Conservation (phyloP, 495 filamentous ascomycete species). For the Penicillium lividum region DNA sequence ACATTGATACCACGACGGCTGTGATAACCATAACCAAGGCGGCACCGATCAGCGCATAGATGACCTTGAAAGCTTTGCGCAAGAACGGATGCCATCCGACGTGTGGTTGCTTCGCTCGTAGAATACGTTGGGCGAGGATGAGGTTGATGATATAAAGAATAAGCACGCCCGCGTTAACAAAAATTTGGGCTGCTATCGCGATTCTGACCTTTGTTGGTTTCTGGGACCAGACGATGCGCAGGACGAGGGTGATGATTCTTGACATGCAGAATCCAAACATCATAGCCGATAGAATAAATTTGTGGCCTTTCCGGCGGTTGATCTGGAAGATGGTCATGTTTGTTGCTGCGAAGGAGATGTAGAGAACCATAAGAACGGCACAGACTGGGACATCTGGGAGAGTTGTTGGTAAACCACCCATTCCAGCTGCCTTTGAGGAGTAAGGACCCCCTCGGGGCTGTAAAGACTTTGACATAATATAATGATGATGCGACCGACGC, state of each 20-base stretch:
- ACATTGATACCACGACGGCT: constrained; percentile 63
- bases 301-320: constrained; percentile 60
- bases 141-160: constrained; percentile 82
- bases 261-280: constrained; percentile 81
- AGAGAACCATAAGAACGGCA: constrained; percentile 65
- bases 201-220: constrained; percentile 49
- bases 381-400: constrained; percentile 64
- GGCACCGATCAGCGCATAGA: constrained; percentile 62
- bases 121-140: constrained; percentile 73
- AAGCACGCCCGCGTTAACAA: constrained; percentile 74
- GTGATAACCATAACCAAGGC: constrained; percentile 71
- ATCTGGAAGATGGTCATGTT: constrained; percentile 67
- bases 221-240: constrained; percentile 59
- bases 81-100: constrained; percentile 65
- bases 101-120: constrained; percentile 69
- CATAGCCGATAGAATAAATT: constrained; percentile 69
- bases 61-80: constrained; percentile 49
- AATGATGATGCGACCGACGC: neutral
- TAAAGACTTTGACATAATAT: neutral
- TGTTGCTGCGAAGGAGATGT: constrained; percentile 53
- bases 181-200: constrained; percentile 70
- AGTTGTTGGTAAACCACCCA: constrained; percentile 60
- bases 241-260: constrained; percentile 60
- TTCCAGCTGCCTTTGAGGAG: constrained; percentile 43
- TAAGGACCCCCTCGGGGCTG: constrained; percentile 37